These are phyloP conservation scores for Smittium culicis DNA, from an alignment of 371 early-diverging fungal genomes.

Conservation along the genomic window DNA sequence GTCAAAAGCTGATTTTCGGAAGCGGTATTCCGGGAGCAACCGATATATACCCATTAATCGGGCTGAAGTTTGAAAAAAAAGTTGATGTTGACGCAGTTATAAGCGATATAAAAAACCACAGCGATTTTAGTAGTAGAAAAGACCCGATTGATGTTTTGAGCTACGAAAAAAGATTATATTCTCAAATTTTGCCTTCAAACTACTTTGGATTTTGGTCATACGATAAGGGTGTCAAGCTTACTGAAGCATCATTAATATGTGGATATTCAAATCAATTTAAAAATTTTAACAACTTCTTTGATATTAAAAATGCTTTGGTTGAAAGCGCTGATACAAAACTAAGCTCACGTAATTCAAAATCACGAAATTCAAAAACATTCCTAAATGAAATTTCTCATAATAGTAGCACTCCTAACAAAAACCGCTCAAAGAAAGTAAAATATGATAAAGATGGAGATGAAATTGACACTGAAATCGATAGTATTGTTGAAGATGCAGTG, in stretches of 20 bases:
- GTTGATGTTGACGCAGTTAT: neutral
- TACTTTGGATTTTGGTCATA: constrained; percentile 4
- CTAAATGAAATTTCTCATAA: neutral
- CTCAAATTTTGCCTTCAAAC: neutral
- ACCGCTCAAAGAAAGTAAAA: too few species aligned
- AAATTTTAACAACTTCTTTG: neutral
- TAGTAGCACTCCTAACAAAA: neutral
- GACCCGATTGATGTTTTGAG: neutral
- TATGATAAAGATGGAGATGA: too few species aligned
- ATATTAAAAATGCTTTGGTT: neutral
- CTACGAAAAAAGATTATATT: neutral
- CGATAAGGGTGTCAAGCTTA: neutral
- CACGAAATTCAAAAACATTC: neutral
- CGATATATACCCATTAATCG: constrained; percentile 9
- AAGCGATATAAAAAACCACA: neutral
- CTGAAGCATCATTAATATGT: neutral
- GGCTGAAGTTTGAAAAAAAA: neutral
- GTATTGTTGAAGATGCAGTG: too few species aligned
- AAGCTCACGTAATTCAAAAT: too few species aligned
- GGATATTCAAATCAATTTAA: neutral
- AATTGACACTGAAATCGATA: too few species aligned
- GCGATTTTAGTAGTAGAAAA: neutral
- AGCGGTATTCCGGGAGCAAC: constrained; percentile 10
- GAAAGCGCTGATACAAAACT: too few species aligned
- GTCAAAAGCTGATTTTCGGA: constrained; percentile 6